Evolutionary conservation across 2,329 filamentous ascomycete genomes (phyloP).

Genomic region (Paraconiothyrium sp.): DNA sequence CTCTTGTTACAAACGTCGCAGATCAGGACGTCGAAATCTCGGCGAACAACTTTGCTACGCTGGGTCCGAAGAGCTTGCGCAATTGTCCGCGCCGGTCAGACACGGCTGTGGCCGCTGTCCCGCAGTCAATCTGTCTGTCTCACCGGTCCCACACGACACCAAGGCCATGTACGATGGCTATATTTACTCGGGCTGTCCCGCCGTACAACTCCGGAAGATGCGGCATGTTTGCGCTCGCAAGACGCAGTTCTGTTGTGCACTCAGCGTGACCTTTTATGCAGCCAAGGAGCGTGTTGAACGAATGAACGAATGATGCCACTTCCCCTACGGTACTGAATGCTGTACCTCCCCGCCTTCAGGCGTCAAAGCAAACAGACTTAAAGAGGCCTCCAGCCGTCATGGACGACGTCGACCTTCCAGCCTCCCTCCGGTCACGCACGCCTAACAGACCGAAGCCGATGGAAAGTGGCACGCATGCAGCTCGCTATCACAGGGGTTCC

Average conservation of each 20-base stretch:
- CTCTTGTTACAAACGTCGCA: neutral
- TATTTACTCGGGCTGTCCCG: neutral
- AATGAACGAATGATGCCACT: no score
- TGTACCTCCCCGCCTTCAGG: neutral
- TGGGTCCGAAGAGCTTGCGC: neutral
- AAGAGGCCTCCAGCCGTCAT: neutral
- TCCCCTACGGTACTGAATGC: no score
- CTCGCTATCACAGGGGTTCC: slow-evolving; percentile 1
- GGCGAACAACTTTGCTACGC: neutral
- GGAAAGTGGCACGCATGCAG: neutral
- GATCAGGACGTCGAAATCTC: neutral
- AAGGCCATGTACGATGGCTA: neutral
- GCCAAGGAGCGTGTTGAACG: no score
- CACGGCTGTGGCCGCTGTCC: slow-evolving; percentile 5
- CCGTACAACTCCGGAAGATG: neutral
- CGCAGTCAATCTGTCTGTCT: slow-evolving; percentile 2
- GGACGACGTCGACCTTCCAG: neutral
- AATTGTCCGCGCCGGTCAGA: neutral
- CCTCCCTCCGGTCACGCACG: slow-evolving; percentile 4
- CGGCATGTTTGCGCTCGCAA: neutral
- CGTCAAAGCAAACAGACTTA: neutral
- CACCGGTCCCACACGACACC: neutral
- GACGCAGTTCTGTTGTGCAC: neutral
- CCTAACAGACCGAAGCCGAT: neutral
- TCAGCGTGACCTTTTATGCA: no score